Base-by-base conservation (phyloP, 768 basidiomycete species). In the Daedaleopsis sinensis region DNA sequence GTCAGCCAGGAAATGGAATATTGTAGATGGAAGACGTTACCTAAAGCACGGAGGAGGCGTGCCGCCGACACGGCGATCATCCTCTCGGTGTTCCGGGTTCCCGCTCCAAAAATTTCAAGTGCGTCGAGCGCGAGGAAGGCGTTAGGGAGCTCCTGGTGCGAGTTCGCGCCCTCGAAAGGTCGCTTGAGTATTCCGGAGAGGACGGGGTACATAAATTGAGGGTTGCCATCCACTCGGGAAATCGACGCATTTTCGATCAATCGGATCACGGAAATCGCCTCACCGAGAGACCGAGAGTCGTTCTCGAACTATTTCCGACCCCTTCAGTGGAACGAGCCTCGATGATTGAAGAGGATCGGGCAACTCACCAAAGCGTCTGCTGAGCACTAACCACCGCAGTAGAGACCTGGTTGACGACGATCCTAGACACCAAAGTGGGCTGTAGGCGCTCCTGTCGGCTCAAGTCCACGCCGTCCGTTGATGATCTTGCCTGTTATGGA, bases 171-270 rank as follows among this genome's bases (percentile, higher is more conserved):
- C 23, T 24, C 6, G 23, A 49, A 49, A 21, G n/a, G 47, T 13
- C 13, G 15, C 13, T n/a, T 10, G 35, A 19, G 7, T 35, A 53
- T 58, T 42, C 57, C 51, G 51, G 51, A 35, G n/a, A 43, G 49
- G 32, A 19, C 27, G 43, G 55, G 32, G 44, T 39, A 18, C 32
- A 46, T 42, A 44, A 52, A 51, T 44, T 52, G 39, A 51, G 35
- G 18, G 47, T 58, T 32, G 16, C 39, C 49, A 51, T 36, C 13
- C 16, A 15, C 57, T 21, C 27, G 32, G 50, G 32, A 32, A 48
- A 58, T 52, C 42, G 16, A 50, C 27, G n/a, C 27, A 4, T 7
- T 27, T n/a, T 54, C 54, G 59, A 61, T 61, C 55, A 51, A 52
- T 56, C 55, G 43, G 59, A 56, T 61, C 55, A 56, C 6, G 24